A percentile compares a stretch with the other conserved stretches of the same genome.
These are phyloP conservation scores for Phylloporus sp. DNA, from an alignment of 768 basidiomycete species.

Conservation along the genomic window DNA sequence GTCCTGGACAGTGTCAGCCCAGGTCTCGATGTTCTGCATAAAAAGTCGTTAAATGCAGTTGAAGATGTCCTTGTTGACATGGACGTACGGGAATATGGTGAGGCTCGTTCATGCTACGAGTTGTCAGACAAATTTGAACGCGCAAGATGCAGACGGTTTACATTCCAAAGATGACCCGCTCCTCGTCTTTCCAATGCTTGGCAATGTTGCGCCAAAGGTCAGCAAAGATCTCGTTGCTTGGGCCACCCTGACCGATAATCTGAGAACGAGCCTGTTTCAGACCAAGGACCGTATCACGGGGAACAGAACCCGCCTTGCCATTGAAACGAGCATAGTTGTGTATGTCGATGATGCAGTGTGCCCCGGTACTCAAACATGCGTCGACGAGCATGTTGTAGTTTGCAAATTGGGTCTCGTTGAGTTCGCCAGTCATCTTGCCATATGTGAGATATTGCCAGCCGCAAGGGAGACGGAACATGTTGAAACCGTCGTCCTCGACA, in stretches of 20 bases:
- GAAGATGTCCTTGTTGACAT: neutral
- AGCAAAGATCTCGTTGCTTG: slow-evolving; percentile 50
- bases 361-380: slow-evolving; percentile 43
- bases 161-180: slow-evolving; percentile 46
- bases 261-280: slow-evolving; percentile 8
- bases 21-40: slow-evolving; percentile 34
- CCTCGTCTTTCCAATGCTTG: slow-evolving; percentile 38
- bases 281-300: neutral
- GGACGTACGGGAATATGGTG: slow-evolving; percentile 45
- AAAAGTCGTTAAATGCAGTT: neutral
- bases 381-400: slow-evolving; percentile 46
- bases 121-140: neutral
- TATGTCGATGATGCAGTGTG: slow-evolving; percentile 51
- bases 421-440: slow-evolving; percentile 33
- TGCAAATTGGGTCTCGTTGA: slow-evolving; percentile 41
- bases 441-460: slow-evolving; percentile 53
- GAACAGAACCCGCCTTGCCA: slow-evolving; percentile 30
- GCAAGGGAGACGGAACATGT: slow-evolving; percentile 55
- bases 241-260: slow-evolving; percentile 62
- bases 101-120: slow-evolving; percentile 55
- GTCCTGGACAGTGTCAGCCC: slow-evolving; percentile 51
- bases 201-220: slow-evolving; percentile 50
- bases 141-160: slow-evolving; percentile 19
- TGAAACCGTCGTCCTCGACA: slow-evolving; percentile 48
- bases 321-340: slow-evolving; percentile 61